Evolutionary conservation across 139 green algal species (phyloP).

Genomic region (Yamagishiella unicocca): DNA sequence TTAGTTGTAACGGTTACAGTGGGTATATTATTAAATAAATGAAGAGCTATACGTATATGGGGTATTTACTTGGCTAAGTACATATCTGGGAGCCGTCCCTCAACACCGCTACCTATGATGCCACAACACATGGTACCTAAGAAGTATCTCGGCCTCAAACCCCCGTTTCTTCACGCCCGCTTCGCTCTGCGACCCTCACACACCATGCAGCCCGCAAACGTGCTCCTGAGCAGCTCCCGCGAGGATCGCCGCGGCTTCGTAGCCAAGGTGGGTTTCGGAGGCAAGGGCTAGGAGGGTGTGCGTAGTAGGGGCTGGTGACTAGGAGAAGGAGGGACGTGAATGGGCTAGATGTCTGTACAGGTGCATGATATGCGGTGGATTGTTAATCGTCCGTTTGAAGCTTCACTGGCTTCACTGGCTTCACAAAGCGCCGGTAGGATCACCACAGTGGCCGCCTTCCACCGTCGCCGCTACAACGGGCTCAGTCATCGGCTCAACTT

Average conservation of each 20-base stretch:
- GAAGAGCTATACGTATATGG: background rate
- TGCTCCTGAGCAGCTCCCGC: slow-evolving; percentile 1
- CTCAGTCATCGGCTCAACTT: no score
- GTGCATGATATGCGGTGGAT: no score
- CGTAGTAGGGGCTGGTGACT: no score
- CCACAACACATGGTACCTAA: background rate
- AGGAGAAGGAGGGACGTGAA: no score
- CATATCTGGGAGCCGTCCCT: background rate
- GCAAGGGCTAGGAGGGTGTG: no score
- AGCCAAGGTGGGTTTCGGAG: slow-evolving; percentile 23
- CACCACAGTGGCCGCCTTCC: no score
- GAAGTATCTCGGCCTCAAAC: background rate
- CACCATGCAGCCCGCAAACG: slow-evolving; percentile 8
- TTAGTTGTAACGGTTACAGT: no score
- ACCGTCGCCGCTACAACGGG: no score
- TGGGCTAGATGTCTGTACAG: no score
- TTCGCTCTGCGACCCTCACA: background rate
- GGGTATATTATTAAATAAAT: background rate
- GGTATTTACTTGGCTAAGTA: background rate
- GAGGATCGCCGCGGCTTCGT: slow-evolving; percentile 33
- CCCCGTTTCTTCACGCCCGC: background rate
- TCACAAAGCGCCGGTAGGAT: no score
- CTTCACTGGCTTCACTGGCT: no score
- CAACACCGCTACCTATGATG: background rate
- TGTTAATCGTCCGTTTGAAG: no score